These are phyloP conservation scores for Tuber aestivum DNA, from an alignment of 495 filamentous ascomycete species.

Conservation along the genomic window DNA sequence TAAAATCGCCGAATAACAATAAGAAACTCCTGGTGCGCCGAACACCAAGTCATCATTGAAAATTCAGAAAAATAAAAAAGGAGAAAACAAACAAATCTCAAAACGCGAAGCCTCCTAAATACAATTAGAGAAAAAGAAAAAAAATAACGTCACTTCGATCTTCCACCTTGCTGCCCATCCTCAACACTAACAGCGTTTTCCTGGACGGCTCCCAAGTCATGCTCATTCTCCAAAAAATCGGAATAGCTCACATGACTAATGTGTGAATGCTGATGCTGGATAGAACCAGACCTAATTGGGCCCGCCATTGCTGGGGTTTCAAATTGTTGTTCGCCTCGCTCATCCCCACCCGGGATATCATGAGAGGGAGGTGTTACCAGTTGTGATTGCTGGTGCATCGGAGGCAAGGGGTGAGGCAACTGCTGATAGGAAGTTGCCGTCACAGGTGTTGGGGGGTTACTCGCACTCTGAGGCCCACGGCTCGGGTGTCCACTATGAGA, in stretches of 20 bases:
- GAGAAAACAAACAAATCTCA: conserved; percentile 28
- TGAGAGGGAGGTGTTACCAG: conserved; percentile 31
- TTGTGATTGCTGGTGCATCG: conserved; percentile 33
- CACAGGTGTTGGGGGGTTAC: conserved; percentile 33
- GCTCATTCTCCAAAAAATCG: conserved; percentile 36
- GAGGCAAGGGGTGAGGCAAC: conserved; percentile 30
- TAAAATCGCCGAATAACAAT: conserved; percentile 1
- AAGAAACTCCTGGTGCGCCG: conserved; percentile 33
- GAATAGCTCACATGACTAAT: conserved; percentile 32
- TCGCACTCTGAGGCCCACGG: conserved; percentile 31
- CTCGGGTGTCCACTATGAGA: conserved; percentile 26
- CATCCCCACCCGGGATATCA: conserved; percentile 27
- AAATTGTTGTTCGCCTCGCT: conserved; percentile 33
- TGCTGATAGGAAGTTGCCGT: conserved; percentile 36
- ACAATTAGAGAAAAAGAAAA: conserved; percentile 19
- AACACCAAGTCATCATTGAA: conserved; percentile 32
- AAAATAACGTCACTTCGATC: conserved; percentile 29
- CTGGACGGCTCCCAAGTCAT: conserved; percentile 16
- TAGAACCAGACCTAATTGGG: conserved; percentile 26
- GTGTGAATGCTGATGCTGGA: conserved; percentile 27
- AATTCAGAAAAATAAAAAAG: conserved; percentile 18
- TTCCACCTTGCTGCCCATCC: conserved; percentile 37
- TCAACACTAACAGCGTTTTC: conserved; percentile 38
- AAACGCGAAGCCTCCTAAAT: conserved; percentile 26
- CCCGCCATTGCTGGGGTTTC: conserved; percentile 35